Percentiles rank a stretch among this genome's conserved stretches.
Conservation (phyloP, 192 early-diverging fungal genomes). For the Kappamyces sp. region DNA sequence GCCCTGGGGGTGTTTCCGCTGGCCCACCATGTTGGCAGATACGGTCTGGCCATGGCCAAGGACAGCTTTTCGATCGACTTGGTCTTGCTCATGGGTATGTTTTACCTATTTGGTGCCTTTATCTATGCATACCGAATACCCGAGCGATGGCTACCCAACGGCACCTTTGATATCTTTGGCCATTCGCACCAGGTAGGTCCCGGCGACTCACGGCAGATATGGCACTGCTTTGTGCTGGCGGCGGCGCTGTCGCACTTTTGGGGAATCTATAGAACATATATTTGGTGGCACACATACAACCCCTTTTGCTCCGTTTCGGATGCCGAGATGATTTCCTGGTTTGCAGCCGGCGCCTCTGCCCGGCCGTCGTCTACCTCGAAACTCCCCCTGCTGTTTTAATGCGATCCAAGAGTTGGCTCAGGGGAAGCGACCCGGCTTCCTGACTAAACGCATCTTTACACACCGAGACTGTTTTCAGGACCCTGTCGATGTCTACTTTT, state of each 20-base stretch:
- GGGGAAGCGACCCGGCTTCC: too few relatives aligned
- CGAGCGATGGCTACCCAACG: constrained; percentile 74
- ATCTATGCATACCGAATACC: constrained; percentile 81
- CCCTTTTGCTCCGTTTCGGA: constrained; percentile 4
- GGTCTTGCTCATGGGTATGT: constrained; percentile 64
- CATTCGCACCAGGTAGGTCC: constrained; percentile 26
- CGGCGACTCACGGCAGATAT: constrained; percentile 83
- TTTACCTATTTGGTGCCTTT: constrained; percentile 75
- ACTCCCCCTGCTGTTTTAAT: too few relatives aligned
- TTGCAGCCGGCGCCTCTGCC: not conserved
- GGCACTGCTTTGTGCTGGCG: constrained; percentile 72
- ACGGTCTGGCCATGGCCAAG: constrained; percentile 54
- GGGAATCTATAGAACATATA: constrained; percentile 40
- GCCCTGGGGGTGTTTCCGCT: constrained; percentile 68
- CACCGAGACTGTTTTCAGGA: too few relatives aligned
- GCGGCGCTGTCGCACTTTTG: constrained; percentile 67
- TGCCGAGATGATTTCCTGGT: constrained; percentile 14
- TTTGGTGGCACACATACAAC: constrained; percentile 18
- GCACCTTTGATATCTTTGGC: constrained; percentile 73
- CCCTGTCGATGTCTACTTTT: too few relatives aligned
- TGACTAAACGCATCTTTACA: too few relatives aligned
- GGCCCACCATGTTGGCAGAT: constrained; percentile 54
- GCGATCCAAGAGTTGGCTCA: too few relatives aligned
- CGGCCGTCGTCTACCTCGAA: too few relatives aligned
- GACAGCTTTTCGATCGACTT: constrained; percentile 57